Base-by-base conservation (phyloP, 1,139 yeast genomes). In the Ashbya aceris region DNA sequence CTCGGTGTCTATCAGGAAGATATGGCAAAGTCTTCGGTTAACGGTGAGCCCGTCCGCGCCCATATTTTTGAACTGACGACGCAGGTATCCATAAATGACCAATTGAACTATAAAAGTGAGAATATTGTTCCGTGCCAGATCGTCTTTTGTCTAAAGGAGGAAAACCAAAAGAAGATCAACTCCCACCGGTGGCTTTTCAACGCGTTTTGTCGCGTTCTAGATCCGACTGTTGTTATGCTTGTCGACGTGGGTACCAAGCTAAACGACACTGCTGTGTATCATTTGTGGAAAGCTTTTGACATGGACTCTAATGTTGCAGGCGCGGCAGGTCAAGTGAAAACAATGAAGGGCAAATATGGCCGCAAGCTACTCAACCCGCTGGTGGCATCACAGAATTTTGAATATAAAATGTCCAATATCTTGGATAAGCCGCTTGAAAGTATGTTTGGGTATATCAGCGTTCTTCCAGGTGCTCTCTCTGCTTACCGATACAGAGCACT, bases 1-100 rank as follows among this genome's bases (percentile, higher is more conserved):
- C 79, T 93, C 65, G 98, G 98, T 52, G 84, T 93, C 39, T 91
- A 85, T 62, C 98, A 91, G 62, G 97, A 87, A 47, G 96, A 95
- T 42, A 83, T 91, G 65, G 96, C 98, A 39, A 82, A 94, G 60
- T 89, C 94, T 30, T 83, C 74, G 50, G 97, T 91, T 43, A 91
- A 91, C 61, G 85, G 86, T 52, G 82, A 83, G 54, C 83, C 82
- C 44, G 98, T 91, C 30, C 77, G 82, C 57, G 94, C 96, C 0
- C 98, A 91, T 66, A 68, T 91, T 43, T 91, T 87, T 58, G 98
- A 91, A 66, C 84, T 89, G 60, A 87, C 97, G 6, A 83, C 97
- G 0, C 95, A 85, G 60, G 83, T 85, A 8, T 82, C 94, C 1
- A 71, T 85, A 42, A 94, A 89, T 57, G 81, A 86, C 40, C 83